phyloP scores from a whole-genome alignment of 805 yeast species.

The Monosporozyma servazzii region DNA sequence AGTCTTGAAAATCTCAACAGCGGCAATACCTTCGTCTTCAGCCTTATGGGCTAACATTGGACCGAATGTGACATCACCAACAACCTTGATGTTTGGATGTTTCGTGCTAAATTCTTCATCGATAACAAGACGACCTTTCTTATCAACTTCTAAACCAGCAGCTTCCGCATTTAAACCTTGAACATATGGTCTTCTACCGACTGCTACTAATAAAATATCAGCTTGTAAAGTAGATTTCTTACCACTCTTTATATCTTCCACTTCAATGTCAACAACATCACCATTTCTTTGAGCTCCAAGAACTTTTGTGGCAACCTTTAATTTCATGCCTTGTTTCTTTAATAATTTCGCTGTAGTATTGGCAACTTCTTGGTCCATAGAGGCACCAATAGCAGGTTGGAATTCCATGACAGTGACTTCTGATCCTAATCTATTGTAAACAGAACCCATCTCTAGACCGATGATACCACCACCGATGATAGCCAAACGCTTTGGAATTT shows the following conservation, averaged over 20 bases:
- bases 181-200: slow-evolving; percentile 97
- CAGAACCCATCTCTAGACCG: slow-evolving; percentile 99
- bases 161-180: slow-evolving; percentile 82
- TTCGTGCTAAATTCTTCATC: slow-evolving; percentile 91
- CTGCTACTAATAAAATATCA: slow-evolving; percentile 91
- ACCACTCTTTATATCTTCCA: slow-evolving; percentile 83
- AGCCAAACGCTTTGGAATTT: slow-evolving; percentile 84
- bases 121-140: slow-evolving; percentile 86
- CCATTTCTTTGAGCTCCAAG: slow-evolving; percentile 80
- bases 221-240: slow-evolving; percentile 72
- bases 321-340: slow-evolving; percentile 89
- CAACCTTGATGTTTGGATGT: slow-evolving; percentile 86
- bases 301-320: slow-evolving; percentile 89
- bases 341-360: slow-evolving; percentile 82
- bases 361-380: slow-evolving; percentile 95
- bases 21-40: slow-evolving; percentile 99
- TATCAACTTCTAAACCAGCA: slow-evolving; percentile 83
- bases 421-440: slow-evolving; percentile 88
- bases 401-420: slow-evolving; percentile 93
- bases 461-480: slow-evolving; percentile 99
- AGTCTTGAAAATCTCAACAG: slow-evolving; percentile 83
- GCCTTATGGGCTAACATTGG: slow-evolving; percentile 99
- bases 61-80: slow-evolving; percentile 98
- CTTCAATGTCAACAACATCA: slow-evolving; percentile 75
- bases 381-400: slow-evolving; percentile 89